Evolutionary conservation across 2,329 filamentous ascomycete genomes (phyloP), one percentile per base, ranked within the genome.

Genomic region (Ceratocystis ficicola): DNA sequence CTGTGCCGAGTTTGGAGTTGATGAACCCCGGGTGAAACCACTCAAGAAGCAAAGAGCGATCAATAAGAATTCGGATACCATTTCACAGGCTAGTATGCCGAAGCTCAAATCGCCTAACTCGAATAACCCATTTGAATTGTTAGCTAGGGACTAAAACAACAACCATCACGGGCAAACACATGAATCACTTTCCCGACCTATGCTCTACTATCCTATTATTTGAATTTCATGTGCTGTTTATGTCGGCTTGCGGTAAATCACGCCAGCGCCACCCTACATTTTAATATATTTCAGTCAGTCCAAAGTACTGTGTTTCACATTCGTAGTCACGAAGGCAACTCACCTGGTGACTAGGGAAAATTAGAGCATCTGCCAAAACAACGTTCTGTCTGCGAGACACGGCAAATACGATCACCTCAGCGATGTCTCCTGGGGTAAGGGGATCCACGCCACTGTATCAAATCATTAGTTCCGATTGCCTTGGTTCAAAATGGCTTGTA

Each of bases 301-400:
- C 7, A 20, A n/a, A 25, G 32, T n/a, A 36, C 3, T 41, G 41
- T 7, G 22, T 22, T 5, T 3, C 1, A 10, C 28, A 36, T n/a
- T 5, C 57, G 28, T 7, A 41, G 10, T 20, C n/a, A 41, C 59
- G 28, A 55, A 25, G 12, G 20, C 12, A 75, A 90, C 60, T 5
- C 60, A 67, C 90, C 83, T 96, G 92, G 73, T 96, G 91, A 72
- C 87, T 94, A 4, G 92, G 92, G 76, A 88, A 96, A 64, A 96
- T 79, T 68, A 96, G 77, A 5, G 89, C 88, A 76, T 96, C 92
- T 22, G 92, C 92, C 70, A 96, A 76, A 22, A 96, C 90, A 4
- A 96, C 90, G 73, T 96, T 96, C 77, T 96, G 90, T 70, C 87
- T 84, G 71, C 92, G 83, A 2, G 88, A 87, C 3, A 88, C 90